Percentiles rank a stretch among this genome's conserved stretches.
These are phyloP conservation scores for Simplicillium sp. DNA, from an alignment of 2,329 filamentous ascomycete species.

Conservation along the genomic window DNA sequence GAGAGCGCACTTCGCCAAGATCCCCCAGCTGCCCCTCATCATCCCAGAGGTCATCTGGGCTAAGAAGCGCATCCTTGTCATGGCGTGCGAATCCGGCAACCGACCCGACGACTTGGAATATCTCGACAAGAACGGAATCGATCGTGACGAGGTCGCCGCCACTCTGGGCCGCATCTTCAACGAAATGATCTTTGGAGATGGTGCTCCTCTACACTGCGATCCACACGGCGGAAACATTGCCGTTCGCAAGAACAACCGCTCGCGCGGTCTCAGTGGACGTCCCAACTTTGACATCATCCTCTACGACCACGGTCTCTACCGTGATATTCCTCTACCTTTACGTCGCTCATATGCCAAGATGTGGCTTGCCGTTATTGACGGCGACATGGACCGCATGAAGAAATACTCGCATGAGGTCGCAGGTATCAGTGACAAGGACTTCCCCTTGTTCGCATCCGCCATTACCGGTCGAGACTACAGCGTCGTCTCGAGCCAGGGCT, in stretches of 20 bases:
- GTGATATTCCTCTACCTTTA: slow-evolving; percentile 72
- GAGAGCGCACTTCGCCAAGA: slow-evolving; percentile 67
- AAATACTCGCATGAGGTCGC: slow-evolving; percentile 83
- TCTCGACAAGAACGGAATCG: slow-evolving; percentile 76
- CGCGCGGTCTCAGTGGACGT: slow-evolving; percentile 35
- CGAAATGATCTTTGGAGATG: slow-evolving; percentile 94
- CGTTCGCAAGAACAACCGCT: slow-evolving; percentile 63
- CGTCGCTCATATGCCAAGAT: slow-evolving; percentile 89
- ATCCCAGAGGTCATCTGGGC: slow-evolving; percentile 89
- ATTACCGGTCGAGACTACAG: slow-evolving; percentile 91
- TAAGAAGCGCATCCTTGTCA: slow-evolving; percentile 80
- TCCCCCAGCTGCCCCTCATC: slow-evolving; percentile 69
- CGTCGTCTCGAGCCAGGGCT: slow-evolving; percentile 55
- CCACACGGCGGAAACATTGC: slow-evolving; percentile 95
- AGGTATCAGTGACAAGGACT: slow-evolving; percentile 79
- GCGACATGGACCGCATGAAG: slow-evolving; percentile 77
- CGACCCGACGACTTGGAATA: slow-evolving; percentile 84
- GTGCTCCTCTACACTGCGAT: slow-evolving; percentile 89
- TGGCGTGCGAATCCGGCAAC: slow-evolving; percentile 83
- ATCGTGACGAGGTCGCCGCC: slow-evolving; percentile 90
- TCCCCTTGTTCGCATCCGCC: slow-evolving; percentile 88
- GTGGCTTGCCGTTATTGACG: slow-evolving; percentile 92
- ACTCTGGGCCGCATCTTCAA: slow-evolving; percentile 91
- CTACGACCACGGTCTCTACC: slow-evolving; percentile 95
- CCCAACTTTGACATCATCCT: slow-evolving; percentile 91